Percentiles rank a stretch among this genome's conserved stretches.
These are phyloP conservation scores for Wickerhamomyces pijperi DNA, from an alignment of 805 yeast species.

Conservation along the genomic window DNA sequence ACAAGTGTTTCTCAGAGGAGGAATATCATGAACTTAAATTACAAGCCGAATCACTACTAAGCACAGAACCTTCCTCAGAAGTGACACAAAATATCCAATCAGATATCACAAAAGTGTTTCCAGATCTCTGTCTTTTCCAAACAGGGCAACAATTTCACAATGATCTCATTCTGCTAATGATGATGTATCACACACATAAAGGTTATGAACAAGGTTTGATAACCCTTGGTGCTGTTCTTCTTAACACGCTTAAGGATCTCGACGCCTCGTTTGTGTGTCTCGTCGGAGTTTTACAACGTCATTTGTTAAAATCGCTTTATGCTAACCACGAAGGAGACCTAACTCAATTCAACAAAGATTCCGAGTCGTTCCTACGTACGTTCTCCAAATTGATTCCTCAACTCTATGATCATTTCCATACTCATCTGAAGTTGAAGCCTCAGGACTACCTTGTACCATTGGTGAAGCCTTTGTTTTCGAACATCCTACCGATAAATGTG, in stretches of 20 bases:
- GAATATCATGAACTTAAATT: constrained; percentile 3
- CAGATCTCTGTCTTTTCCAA: constrained; percentile 28
- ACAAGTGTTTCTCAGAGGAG: constrained; percentile 13
- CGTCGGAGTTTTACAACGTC: constrained; percentile 26
- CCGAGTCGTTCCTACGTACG: constrained; percentile 35
- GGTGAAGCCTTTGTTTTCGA: constrained; percentile 33
- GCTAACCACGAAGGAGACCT: constrained; percentile 10
- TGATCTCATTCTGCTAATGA: constrained; percentile 22
- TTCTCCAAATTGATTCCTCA: constrained; percentile 33
- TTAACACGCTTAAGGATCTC: constrained; percentile 24
- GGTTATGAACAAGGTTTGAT: constrained; percentile 27
- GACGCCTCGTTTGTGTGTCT: constrained; percentile 29
- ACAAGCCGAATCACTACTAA: too few species aligned
- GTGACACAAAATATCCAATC: too few species aligned
- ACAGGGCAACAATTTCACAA: constrained; percentile 18
- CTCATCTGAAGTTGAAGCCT: constrained; percentile 28
- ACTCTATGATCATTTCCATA: constrained; percentile 37
- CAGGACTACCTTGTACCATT: constrained; percentile 31
- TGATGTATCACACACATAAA: constrained; percentile 19
- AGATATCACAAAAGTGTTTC: constrained; percentile 22
- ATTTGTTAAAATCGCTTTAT: constrained; percentile 23
- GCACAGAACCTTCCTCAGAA: too few species aligned
- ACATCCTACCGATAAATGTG: constrained; percentile 33
- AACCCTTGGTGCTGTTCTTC: constrained; percentile 29
- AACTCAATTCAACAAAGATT: constrained; percentile 23